Percentiles rank a stretch among this genome's conserved stretches.
Evolutionary conservation across 2,329 filamentous ascomycete genomes (phyloP).

Genomic region (Cordyceps farinosa): DNA sequence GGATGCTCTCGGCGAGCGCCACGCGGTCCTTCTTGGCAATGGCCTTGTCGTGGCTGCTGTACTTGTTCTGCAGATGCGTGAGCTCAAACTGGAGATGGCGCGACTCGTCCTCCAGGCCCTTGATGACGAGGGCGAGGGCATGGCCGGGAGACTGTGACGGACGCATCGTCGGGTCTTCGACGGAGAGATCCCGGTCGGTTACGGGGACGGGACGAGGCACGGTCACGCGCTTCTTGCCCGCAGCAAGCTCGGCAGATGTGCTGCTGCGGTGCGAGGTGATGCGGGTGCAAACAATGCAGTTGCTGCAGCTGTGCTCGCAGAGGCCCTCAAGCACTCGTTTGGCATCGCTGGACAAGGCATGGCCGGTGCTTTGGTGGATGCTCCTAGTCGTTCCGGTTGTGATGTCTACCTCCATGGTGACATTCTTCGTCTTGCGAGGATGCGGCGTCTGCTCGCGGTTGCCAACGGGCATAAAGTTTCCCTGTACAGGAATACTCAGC

Average conservation of each 20-base stretch:
- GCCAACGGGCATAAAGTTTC: constrained; percentile 25
- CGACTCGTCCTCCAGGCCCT: constrained; percentile 75
- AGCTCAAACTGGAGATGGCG: constrained; percentile 70
- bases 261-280: constrained; percentile 45
- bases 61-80: constrained; percentile 56
- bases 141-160: constrained; percentile 65
- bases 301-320: constrained; percentile 52
- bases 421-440: constrained; percentile 13
- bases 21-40: constrained; percentile 63
- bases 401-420: constrained; percentile 13
- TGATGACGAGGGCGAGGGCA: constrained; percentile 79
- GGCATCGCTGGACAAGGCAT: constrained; percentile 50
- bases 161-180: constrained; percentile 56
- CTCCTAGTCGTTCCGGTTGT: constrained; percentile 17
- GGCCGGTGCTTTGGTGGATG: constrained; percentile 31
- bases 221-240: constrained; percentile 56
- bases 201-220: constrained; percentile 64
- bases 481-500: constrained; percentile 26
- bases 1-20: constrained; percentile 57
- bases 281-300: constrained; percentile 56
- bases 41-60: constrained; percentile 64
- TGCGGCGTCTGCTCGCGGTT: constrained; percentile 23
- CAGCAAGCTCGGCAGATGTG: constrained; percentile 34
- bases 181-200: constrained; percentile 53
- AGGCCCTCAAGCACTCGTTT: constrained; percentile 51